Percentiles rank a stretch among this genome's conserved stretches.
Conservation (phyloP, 2,329 filamentous ascomycete species). For the Colletotrichum chrysophilum region DNA sequence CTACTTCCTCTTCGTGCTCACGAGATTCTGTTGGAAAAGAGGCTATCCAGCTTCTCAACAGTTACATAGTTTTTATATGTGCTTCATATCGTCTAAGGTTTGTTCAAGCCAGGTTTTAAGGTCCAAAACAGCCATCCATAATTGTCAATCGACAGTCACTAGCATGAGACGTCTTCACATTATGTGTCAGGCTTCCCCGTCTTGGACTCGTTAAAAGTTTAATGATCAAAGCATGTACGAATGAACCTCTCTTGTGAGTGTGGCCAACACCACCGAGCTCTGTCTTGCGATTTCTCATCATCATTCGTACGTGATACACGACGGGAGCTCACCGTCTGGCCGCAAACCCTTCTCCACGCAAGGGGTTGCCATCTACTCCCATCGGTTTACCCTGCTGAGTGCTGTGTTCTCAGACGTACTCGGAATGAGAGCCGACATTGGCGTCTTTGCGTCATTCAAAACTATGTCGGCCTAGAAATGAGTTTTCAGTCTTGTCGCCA, state of each 20-base stretch:
- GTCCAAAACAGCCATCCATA: no score
- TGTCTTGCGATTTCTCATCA: background rate
- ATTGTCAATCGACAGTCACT: no score
- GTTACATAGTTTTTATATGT: rapidly evolving
- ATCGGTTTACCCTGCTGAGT: rapidly evolving
- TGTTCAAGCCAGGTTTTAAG: no score
- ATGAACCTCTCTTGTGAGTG: background rate
- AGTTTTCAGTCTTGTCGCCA: background rate
- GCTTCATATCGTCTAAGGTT: rapidly evolving
- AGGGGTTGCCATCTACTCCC: background rate
- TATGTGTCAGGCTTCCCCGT: rapidly evolving
- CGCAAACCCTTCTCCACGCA: background rate
- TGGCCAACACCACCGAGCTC: background rate
- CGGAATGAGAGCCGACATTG: background rate
- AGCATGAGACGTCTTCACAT: rapidly evolving
- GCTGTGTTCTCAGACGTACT: no score
- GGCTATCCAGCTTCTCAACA: rapidly evolving
- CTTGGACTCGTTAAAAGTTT: background rate
- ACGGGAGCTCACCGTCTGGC: rapidly evolving
- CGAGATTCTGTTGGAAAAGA: no score
- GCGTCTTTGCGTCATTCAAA: background rate
- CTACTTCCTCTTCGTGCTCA: no score
- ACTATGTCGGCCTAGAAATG: background rate
- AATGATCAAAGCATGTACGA: background rate
- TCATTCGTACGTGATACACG: rapidly evolving